Conservation (phyloP, 1,284 basidiomycete genomes). For the Cutaneotrichosporon sp. region DNA sequence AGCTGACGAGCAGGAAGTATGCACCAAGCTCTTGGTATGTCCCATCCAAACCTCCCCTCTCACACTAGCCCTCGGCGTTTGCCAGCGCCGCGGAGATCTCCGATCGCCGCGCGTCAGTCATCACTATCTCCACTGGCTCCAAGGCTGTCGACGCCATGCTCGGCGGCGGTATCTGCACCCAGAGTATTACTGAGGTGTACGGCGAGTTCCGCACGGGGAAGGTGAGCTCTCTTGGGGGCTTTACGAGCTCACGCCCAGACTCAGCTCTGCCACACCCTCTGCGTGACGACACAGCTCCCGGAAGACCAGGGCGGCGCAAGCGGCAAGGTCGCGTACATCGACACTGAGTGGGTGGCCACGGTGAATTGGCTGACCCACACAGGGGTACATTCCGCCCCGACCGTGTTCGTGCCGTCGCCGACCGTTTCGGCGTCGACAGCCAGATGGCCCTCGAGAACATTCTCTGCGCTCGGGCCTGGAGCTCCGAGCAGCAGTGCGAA, state of each 20-base stretch:
- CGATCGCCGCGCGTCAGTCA: conserved; percentile 71
- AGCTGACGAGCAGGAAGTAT: conserved; percentile 62
- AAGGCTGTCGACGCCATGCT: conserved; percentile 82
- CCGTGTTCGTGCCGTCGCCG: conserved; percentile 78
- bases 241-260: conserved; percentile 71
- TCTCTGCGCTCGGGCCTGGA: conserved; percentile 42
- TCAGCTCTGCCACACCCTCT: conserved; percentile 86
- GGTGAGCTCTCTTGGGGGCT: conserved; percentile 52
- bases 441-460: conserved; percentile 69
- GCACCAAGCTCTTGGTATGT: conserved; percentile 69
- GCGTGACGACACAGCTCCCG: conserved; percentile 79
- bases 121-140: conserved; percentile 78
- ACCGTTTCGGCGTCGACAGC: conserved; percentile 81
- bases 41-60: background rate
- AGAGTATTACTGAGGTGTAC: conserved; percentile 72
- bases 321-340: conserved; percentile 90
- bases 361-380: conserved; percentile 12
- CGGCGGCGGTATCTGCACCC: conserved; percentile 80
- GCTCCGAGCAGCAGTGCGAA: conserved; percentile 45
- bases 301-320: conserved; percentile 80
- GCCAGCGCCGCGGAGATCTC: conserved; percentile 82
- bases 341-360: conserved; percentile 62
- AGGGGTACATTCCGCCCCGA: conserved; percentile 88
- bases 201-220: conserved; percentile 54
- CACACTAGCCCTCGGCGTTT: conserved; percentile 71